These are phyloP conservation scores for Vanrija sp. DNA, from an alignment of 1,284 basidiomycete genomes.

Conservation along the genomic window DNA sequence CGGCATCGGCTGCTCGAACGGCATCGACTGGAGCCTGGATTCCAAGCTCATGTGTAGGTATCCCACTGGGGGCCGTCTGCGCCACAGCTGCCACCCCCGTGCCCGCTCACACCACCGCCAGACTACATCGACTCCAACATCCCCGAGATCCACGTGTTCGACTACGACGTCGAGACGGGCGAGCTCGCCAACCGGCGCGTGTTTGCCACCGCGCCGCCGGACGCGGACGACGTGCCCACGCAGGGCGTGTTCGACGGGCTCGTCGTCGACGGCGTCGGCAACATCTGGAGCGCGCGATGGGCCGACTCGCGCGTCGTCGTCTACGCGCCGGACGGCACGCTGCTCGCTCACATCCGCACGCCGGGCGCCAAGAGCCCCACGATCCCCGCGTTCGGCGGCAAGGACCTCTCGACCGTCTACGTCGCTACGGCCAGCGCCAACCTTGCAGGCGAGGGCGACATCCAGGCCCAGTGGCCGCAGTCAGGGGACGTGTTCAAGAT, in stretches of 20 bases:
- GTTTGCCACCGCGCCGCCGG: slow-evolving; percentile 25
- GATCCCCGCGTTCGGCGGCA: slow-evolving; percentile 44
- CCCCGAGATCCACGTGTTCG: slow-evolving; percentile 29
- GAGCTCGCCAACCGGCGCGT: slow-evolving; percentile 23
- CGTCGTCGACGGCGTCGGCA: slow-evolving; percentile 41
- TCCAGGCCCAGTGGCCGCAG: slow-evolving; percentile 22
- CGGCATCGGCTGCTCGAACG: slow-evolving; percentile 41
- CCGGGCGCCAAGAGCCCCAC: slow-evolving; percentile 33
- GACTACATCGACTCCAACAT: slow-evolving; percentile 47
- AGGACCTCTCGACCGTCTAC: slow-evolving; percentile 38
- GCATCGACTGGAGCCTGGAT: slow-evolving; percentile 45
- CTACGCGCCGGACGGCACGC: slow-evolving; percentile 34
- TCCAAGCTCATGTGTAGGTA: slow-evolving; percentile 42
- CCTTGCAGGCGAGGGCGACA: slow-evolving; percentile 27
- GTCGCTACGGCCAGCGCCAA: slow-evolving; percentile 35
- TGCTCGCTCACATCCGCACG: slow-evolving; percentile 30
- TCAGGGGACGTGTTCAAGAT: slow-evolving; percentile 37
- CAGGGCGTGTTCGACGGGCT: slow-evolving; percentile 45
- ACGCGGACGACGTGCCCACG: slow-evolving; percentile 13
- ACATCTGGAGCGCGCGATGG: slow-evolving; percentile 48
- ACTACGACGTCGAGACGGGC: slow-evolving; percentile 36
- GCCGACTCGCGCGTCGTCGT: slow-evolving; percentile 40
- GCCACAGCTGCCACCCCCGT: background rate
- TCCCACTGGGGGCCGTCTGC: background rate
- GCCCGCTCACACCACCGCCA: slow-evolving; percentile 1